Evolutionary conservation across 1,284 basidiomycete species (phyloP).

Genomic region (Sparassis latifolia): DNA sequence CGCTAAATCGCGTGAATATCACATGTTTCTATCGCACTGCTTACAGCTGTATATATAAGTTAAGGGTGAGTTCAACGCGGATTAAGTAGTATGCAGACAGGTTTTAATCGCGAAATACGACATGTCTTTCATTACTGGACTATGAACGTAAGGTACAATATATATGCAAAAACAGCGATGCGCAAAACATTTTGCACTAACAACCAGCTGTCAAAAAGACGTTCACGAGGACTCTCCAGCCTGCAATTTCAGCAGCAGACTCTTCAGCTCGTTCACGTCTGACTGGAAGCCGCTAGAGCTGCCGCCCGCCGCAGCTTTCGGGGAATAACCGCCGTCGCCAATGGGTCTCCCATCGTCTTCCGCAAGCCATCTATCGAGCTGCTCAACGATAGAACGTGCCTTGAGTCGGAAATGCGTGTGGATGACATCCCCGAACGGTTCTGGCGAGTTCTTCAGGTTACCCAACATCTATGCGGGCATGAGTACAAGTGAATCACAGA

Average conservation of each 20-base stretch:
- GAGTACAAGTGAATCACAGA: background rate
- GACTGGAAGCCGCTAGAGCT: constrained; percentile 54
- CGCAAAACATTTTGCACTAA: too few species aligned
- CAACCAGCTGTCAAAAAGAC: too few species aligned
- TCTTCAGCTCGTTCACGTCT: constrained; percentile 66
- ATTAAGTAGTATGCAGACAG: too few species aligned
- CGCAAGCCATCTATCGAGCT: constrained; percentile 75
- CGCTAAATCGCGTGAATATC: too few species aligned
- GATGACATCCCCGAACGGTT: constrained; percentile 78
- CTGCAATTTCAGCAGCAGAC: constrained; percentile 42
- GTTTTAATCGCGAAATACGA: too few species aligned
- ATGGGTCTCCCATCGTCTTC: constrained; percentile 63
- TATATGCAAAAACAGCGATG: too few species aligned
- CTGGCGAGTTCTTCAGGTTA: constrained; percentile 75
- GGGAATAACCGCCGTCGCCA: constrained; percentile 38
- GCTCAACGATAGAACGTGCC: constrained; percentile 56
- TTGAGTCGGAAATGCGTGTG: constrained; percentile 88
- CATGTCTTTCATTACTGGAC: too few species aligned
- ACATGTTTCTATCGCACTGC: too few species aligned
- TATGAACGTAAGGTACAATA: too few species aligned
- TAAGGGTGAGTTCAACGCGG: too few species aligned
- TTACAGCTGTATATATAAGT: too few species aligned
- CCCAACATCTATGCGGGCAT: constrained; percentile 63
- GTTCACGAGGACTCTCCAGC: constrained; percentile 5
- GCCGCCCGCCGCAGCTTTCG: constrained; percentile 30